Conservation (phyloP, 371 early-diverging fungal genomes). For the Haplosporangium sp. region DNA sequence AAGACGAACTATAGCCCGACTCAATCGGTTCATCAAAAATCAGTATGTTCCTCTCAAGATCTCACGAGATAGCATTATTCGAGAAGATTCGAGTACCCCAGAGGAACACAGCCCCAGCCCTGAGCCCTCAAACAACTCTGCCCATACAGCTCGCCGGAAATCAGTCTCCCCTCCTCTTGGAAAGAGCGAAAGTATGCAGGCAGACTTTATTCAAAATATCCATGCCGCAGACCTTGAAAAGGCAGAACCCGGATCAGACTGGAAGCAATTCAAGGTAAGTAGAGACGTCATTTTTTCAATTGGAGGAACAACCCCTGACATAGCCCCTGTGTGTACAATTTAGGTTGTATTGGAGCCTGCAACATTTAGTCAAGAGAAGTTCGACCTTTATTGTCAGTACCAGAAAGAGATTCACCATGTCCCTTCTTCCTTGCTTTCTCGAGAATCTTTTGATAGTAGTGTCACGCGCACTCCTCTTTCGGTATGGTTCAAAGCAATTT, state of each 20-base stretch:
- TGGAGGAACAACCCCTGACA: background rate
- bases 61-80: constrained; percentile 35
- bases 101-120: constrained; percentile 42
- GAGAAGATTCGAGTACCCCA: constrained; percentile 23
- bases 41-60: constrained; percentile 47
- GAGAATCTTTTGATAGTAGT: constrained; percentile 72
- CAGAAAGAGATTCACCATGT: constrained; percentile 86
- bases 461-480: constrained; percentile 81
- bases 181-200: constrained; percentile 20
- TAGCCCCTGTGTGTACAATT: background rate
- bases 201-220: constrained; percentile 39
- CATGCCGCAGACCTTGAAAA: constrained; percentile 35
- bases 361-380: constrained; percentile 79
- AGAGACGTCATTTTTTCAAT: constrained; percentile 1
- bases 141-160: constrained; percentile 31
- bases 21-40: constrained; percentile 65
- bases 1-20: constrained; percentile 70
- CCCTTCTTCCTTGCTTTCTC: constrained; percentile 63
- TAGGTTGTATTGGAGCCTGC: constrained; percentile 73
- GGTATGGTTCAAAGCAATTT: constrained; percentile 41
- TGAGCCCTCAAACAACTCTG: constrained; percentile 18
- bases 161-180: constrained; percentile 42
- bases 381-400: constrained; percentile 83
- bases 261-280: constrained; percentile 36
- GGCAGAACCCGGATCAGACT: constrained; percentile 14